These are phyloP conservation scores for Sporisorium sorghi DNA, from an alignment of 1,284 basidiomycete genomes.

Conservation along the genomic window DNA sequence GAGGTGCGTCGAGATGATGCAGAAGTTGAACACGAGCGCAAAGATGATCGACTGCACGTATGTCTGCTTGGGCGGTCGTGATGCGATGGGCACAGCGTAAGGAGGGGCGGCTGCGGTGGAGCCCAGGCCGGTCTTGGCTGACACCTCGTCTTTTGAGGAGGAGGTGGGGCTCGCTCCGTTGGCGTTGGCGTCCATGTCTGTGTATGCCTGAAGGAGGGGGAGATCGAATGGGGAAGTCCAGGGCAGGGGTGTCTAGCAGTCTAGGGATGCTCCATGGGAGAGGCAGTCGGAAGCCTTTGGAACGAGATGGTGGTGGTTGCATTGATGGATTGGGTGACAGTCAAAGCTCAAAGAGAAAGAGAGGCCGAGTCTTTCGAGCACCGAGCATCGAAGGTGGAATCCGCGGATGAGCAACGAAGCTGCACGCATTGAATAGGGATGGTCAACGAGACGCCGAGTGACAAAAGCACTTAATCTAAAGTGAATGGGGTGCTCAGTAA, in stretches of 20 bases:
- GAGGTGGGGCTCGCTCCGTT: neutral
- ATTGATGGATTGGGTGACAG: too few species aligned
- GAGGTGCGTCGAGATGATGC: constrained; percentile 49
- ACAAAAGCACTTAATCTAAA: too few species aligned
- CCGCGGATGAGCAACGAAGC: neutral
- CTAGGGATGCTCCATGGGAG: constrained; percentile 1
- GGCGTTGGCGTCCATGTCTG: constrained; percentile 4
- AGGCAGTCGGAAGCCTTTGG: neutral
- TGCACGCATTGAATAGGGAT: too few species aligned
- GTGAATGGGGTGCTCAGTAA: too few species aligned
- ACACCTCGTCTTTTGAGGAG: constrained; percentile 12
- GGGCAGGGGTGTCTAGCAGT: neutral
- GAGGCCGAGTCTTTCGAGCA: too few species aligned
- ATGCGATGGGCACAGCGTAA: constrained; percentile 48
- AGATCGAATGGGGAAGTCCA: neutral
- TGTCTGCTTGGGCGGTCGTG: constrained; percentile 28
- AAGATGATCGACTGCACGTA: constrained; percentile 50
- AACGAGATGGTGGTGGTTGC: neutral
- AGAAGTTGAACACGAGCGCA: constrained; percentile 53
- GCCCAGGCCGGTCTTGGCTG: constrained; percentile 41
- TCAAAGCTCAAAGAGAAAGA: too few species aligned
- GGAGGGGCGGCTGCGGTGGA: constrained; percentile 9
- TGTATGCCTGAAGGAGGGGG: neutral
- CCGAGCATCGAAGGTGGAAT: neutral
- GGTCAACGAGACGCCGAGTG: too few species aligned